Evolutionary conservation across 495 filamentous ascomycete species (phyloP).

Genomic region (Xylaria castorea): DNA sequence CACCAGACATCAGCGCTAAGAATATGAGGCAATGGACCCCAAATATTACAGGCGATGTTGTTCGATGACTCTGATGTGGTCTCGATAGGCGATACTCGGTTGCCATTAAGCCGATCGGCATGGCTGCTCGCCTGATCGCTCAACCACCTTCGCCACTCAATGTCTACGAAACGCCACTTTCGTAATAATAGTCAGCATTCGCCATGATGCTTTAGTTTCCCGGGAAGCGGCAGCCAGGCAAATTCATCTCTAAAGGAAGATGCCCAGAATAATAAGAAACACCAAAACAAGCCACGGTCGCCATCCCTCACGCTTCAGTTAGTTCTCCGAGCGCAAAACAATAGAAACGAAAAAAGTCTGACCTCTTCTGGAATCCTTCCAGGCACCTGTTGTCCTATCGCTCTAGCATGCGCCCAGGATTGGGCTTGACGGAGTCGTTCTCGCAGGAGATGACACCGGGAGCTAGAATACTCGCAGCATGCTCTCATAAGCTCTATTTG

Average conservation of each 20-base stretch:
- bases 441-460: constrained; percentile 33
- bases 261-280: neutral
- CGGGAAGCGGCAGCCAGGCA: neutral
- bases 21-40: constrained; percentile 26
- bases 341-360: neutral
- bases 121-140: constrained; percentile 31
- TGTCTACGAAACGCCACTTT: constrained; percentile 35
- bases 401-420: constrained; percentile 26
- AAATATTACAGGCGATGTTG: constrained; percentile 1
- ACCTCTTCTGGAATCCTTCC: constrained; percentile 37
- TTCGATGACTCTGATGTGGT: neutral
- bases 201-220: neutral
- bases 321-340: neutral
- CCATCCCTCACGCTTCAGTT: neutral
- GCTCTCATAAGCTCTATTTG: constrained; percentile 32
- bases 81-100: neutral
- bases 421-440: constrained; percentile 36
- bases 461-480: constrained; percentile 37
- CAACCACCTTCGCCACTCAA: constrained; percentile 38
- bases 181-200: constrained; percentile 21
- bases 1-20: constrained; percentile 28
- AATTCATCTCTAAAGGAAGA: neutral
- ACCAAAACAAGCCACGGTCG: neutral
- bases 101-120: neutral
- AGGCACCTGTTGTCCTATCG: constrained; percentile 28